Evolutionary conservation across 495 filamentous ascomycete genomes (phyloP).

Genomic region (Penicillium verhagenii): DNA sequence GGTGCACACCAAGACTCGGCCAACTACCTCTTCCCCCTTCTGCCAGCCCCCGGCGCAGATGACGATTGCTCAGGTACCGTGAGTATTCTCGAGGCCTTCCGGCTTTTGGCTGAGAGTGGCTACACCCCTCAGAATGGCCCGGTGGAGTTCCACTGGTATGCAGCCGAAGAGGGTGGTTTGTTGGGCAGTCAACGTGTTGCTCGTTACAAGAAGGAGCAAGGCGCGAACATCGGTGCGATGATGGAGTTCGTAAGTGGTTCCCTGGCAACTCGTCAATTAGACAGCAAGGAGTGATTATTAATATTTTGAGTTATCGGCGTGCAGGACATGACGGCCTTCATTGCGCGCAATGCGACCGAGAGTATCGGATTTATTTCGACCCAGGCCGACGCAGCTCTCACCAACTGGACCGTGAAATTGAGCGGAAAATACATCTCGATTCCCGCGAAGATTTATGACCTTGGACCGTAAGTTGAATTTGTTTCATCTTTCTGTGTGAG

Average conservation of each 20-base stretch:
- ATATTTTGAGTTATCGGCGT: background rate
- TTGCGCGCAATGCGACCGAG: slow-evolving; percentile 12
- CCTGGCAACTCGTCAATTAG: background rate
- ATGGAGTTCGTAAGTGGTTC: slow-evolving; percentile 13
- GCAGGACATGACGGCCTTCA: slow-evolving; percentile 13
- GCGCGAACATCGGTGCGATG: slow-evolving; percentile 11
- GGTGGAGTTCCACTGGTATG: slow-evolving; percentile 19
- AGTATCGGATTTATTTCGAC: slow-evolving; percentile 14
- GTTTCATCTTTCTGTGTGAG: background rate
- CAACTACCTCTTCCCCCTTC: slow-evolving; percentile 17
- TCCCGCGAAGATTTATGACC: slow-evolving; percentile 10
- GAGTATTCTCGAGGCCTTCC: slow-evolving; percentile 15
- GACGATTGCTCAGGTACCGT: slow-evolving; percentile 16
- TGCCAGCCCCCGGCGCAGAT: slow-evolving; percentile 14
- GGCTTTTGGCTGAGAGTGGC: slow-evolving; percentile 10
- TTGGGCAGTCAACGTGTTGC: slow-evolving; percentile 13
- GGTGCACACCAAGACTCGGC: slow-evolving; percentile 15
- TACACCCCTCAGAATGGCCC: slow-evolving; percentile 9
- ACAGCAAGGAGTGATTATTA: background rate
- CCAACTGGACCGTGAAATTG: slow-evolving; percentile 10
- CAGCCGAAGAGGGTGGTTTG: slow-evolving; percentile 15
- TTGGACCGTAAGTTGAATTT: slow-evolving; percentile 6
- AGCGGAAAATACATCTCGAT: slow-evolving; percentile 13
- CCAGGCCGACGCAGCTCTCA: slow-evolving; percentile 8
- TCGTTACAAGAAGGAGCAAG: slow-evolving; percentile 12